phyloP scores from a whole-genome alignment of 768 basidiomycete species.

The Pleurotus eryngii region DNA sequence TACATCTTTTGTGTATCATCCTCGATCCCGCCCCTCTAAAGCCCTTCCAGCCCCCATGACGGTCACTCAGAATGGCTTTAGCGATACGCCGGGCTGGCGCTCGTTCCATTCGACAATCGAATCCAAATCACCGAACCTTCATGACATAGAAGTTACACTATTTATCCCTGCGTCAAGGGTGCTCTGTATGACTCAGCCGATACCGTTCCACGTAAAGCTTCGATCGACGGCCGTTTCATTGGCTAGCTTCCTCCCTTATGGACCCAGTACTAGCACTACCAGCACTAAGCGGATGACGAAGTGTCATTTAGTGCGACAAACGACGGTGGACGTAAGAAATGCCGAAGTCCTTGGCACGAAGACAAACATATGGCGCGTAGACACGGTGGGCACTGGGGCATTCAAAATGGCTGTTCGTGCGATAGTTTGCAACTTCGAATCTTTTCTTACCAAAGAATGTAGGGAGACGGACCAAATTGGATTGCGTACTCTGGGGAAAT shows the following conservation, averaged over 20 bases:
- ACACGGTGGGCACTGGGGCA: constrained; percentile 59
- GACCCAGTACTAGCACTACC: constrained; percentile 40
- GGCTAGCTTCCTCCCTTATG: constrained; percentile 56
- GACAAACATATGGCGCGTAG: constrained; percentile 68
- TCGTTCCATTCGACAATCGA: constrained; percentile 37
- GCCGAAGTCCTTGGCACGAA: constrained; percentile 46
- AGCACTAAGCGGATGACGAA: constrained; percentile 38
- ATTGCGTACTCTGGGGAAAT: constrained; percentile 64
- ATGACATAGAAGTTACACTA: constrained; percentile 32
- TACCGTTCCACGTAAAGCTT: constrained; percentile 67
- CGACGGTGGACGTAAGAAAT: constrained; percentile 66
- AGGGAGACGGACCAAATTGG: constrained; percentile 68
- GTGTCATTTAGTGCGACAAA: constrained; percentile 64
- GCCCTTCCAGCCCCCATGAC: constrained; percentile 47
- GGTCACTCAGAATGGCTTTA: constrained; percentile 35
- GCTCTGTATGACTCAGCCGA: constrained; percentile 53
- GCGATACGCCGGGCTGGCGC: constrained; percentile 47
- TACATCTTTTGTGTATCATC: constrained; percentile 62
- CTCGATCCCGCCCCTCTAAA: constrained; percentile 57
- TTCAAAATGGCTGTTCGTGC: constrained; percentile 52
- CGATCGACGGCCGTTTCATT: constrained; percentile 55
- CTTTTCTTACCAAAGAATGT: constrained; percentile 1
- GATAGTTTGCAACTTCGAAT: neutral
- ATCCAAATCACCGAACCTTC: constrained; percentile 33
- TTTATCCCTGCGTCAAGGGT: constrained; percentile 60